Evolutionary conservation across 2,329 filamentous ascomycete genomes (phyloP).

Genomic region (Cercospora beticola): DNA sequence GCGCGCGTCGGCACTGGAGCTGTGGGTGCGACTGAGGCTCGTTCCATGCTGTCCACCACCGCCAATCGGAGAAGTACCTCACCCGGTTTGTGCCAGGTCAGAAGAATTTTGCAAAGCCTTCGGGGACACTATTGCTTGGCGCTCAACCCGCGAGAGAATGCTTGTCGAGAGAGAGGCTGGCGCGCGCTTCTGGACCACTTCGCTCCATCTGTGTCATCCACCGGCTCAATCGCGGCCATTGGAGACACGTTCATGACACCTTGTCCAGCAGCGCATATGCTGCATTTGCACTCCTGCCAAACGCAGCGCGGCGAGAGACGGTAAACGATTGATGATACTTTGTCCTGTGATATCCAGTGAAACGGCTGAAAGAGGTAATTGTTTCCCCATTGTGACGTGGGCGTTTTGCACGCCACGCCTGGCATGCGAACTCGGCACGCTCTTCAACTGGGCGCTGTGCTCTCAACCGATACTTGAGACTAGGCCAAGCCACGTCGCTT

Average conservation of each 20-base stretch:
- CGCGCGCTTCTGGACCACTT: neutral
- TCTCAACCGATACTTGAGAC: conserved; percentile 8
- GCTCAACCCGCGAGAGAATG: neutral
- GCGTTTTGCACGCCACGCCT: neutral
- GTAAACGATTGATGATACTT: neutral
- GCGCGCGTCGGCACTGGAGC: neutral
- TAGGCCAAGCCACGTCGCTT: neutral
- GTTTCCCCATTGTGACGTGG: conserved; percentile 11
- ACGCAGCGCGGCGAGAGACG: neutral
- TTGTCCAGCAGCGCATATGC: neutral
- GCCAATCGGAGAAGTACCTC: neutral
- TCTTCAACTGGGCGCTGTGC: neutral
- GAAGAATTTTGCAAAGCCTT: neutral
- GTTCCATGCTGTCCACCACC: neutral
- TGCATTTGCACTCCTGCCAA: neutral
- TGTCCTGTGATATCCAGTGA: conserved; percentile 3
- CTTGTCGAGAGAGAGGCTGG: neutral
- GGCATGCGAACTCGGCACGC: conserved; percentile 1
- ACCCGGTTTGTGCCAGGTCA: neutral
- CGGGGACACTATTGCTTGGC: neutral
- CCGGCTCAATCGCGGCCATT: neutral
- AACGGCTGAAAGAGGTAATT: conserved; percentile 8
- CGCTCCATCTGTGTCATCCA: neutral
- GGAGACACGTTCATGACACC: neutral
- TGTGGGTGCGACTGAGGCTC: neutral